phyloP scores from a whole-genome alignment of 306 rosid genomes.

The Astragalus glycyphyllos region DNA sequence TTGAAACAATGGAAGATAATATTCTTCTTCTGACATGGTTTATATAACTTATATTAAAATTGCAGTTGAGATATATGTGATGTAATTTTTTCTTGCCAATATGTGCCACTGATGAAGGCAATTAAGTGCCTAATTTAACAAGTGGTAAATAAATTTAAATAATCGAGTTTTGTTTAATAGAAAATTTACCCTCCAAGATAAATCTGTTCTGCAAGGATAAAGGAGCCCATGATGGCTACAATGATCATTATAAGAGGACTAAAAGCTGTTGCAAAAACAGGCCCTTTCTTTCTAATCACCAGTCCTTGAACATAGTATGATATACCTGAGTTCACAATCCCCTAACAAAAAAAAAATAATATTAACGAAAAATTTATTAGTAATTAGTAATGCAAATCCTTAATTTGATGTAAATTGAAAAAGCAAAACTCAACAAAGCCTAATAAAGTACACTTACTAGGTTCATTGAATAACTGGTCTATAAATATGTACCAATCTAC shows the following conservation, averaged over 20 bases:
- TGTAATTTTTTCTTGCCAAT: background rate
- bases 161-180: background rate
- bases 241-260: constrained; percentile 97
- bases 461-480: too few species aligned
- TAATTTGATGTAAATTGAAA: background rate
- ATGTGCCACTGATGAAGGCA: background rate
- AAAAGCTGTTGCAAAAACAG: constrained; percentile 96
- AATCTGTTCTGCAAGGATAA: constrained; percentile 76
- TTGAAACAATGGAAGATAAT: background rate
- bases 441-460: background rate
- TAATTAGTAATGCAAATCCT: background rate
- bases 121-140: background rate
- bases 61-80: background rate
- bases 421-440: background rate
- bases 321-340: constrained; percentile 86
- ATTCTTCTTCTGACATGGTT: background rate
- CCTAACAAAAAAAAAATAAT: constrained; percentile 47
- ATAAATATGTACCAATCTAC: too few species aligned
- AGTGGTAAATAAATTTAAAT: too few species aligned
- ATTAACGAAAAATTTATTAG: background rate
- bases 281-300: constrained; percentile 86
- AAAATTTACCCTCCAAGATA: constrained; percentile 83
- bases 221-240: constrained; percentile 90
- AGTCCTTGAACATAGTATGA: constrained; percentile 96
- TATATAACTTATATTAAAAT: background rate